Evolutionary conservation across 108 stramenopile species (phyloP), one percentile per base, ranked within the genome.

Genomic region (Skeletonema costatum): DNA sequence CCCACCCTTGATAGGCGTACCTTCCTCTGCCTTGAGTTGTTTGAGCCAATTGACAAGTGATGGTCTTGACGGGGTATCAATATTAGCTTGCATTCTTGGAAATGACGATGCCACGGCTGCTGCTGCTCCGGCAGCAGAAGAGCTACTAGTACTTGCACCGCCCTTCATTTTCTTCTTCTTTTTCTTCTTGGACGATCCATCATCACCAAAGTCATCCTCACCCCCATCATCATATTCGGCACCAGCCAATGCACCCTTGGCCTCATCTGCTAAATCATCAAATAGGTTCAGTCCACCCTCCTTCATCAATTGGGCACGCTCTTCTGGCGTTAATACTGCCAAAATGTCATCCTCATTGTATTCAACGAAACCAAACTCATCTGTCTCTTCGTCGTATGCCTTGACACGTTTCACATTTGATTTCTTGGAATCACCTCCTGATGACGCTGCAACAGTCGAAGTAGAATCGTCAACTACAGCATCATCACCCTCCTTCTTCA

Each of bases 11-110:
- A 94, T 88, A 36, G 90, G 89, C 13, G 64, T 85, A 29, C 90
- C 90, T 46, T 90, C 88, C 4, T 76, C n/a, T 9, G 84, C 86
- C 66, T 89, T 89, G 14, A 76, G 63, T 48, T 92, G 84, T 77
- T 94, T 94, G 25, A 94, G 82, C 93, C 93, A 94, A 11, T 76
- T 59, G 17, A 89, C 89, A 5, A 94, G 53, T 5, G 93, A 92
- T 30, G 93, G 93, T 56, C 92, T 79, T 42, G 77, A 51, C 2
- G 73, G 56, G 29, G 60, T 36, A 39, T 80, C 60, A n/a, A 83
- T 74, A 68, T 38, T 80, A 4, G 83, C 77, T 46, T 75, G 70
- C 56, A 64, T 29, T 41, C 73, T 69, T 19, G 31, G 39, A 1
- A 62, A n/a, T 21, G 51, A 30, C 21, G 71, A 19, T n/a, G 63